phyloP scores from a whole-genome alignment of 805 yeast genomes.

The Sugiyamaella smithiae region DNA sequence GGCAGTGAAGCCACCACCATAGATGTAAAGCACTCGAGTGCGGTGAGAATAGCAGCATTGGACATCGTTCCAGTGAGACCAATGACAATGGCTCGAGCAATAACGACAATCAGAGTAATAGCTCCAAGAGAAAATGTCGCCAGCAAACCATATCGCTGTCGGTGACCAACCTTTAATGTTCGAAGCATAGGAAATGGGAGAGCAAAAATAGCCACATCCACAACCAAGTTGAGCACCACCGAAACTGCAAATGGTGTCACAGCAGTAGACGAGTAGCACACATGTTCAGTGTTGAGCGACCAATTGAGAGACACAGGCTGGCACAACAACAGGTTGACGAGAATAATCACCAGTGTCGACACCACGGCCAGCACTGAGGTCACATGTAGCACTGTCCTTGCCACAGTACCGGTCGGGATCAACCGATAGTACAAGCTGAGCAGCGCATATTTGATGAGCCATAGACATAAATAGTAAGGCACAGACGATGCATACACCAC shows the following conservation, averaged over 20 bases:
- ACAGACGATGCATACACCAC: slow-evolving; percentile 27
- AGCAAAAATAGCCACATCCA: slow-evolving; percentile 25
- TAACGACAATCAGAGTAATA: slow-evolving; percentile 24
- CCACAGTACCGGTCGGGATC: slow-evolving; percentile 24
- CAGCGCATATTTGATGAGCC: slow-evolving; percentile 28
- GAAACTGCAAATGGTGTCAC: slow-evolving; percentile 24
- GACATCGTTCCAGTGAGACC: slow-evolving; percentile 23
- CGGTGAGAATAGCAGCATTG: slow-evolving; percentile 25
- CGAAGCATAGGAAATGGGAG: slow-evolving; percentile 28
- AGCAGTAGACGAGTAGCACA: slow-evolving; percentile 29
- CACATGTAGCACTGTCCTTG: slow-evolving; percentile 21
- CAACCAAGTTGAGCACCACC: slow-evolving; percentile 24
- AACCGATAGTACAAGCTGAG: slow-evolving; percentile 28
- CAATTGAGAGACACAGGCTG: slow-evolving; percentile 28
- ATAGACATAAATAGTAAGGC: slow-evolving; percentile 27
- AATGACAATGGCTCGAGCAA: slow-evolving; percentile 26
- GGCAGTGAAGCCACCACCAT: slow-evolving; percentile 29
- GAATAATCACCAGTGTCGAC: slow-evolving; percentile 19
- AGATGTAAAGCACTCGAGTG: slow-evolving; percentile 27
- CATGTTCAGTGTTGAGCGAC: slow-evolving; percentile 18
- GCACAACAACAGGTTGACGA: slow-evolving; percentile 25
- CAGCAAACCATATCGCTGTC: slow-evolving; percentile 25
- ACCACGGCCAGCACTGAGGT: slow-evolving; percentile 18
- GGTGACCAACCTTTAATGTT: slow-evolving; percentile 17
- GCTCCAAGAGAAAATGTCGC: slow-evolving; percentile 29